phyloP scores from a whole-genome alignment of 78 protist genomes.

The Speleostelium caveatum region DNA sequence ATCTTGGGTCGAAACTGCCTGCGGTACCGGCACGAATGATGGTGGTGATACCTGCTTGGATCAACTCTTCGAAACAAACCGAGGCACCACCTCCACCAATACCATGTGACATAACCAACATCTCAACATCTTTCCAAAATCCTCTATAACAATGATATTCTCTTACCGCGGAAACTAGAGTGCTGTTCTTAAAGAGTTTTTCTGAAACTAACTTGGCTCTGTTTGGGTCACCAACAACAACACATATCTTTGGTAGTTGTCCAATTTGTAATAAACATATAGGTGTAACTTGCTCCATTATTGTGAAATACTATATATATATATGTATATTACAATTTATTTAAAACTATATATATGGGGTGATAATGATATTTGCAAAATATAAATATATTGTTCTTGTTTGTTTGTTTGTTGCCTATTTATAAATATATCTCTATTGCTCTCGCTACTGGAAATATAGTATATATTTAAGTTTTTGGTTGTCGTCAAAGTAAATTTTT shows the following conservation, averaged over 20 bases:
- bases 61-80: conserved; percentile 79
- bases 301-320: too few species aligned
- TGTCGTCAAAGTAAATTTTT: too few species aligned
- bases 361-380: too few species aligned
- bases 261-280: conserved; percentile 65
- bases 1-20: conserved; percentile 75
- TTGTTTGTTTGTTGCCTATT: neutral
- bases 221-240: conserved; percentile 80
- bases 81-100: conserved; percentile 85
- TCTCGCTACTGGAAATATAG: too few species aligned
- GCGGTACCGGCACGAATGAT: conserved; percentile 83
- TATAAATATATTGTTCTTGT: too few species aligned
- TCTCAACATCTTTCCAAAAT: conserved; percentile 57
- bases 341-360: too few species aligned
- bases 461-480: too few species aligned
- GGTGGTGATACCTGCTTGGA: conserved; percentile 75
- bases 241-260: conserved; percentile 70
- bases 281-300: conserved; percentile 67
- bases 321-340: too few species aligned
- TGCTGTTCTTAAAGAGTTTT: conserved; percentile 4
- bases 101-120: conserved; percentile 78
- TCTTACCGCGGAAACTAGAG: conserved; percentile 32
- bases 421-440: too few species aligned
- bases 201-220: conserved; percentile 78
- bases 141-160: conserved; percentile 70